Evolutionary conservation across 352 stramenopile species (phyloP).

Genomic region (Globisporangium middletonii): DNA sequence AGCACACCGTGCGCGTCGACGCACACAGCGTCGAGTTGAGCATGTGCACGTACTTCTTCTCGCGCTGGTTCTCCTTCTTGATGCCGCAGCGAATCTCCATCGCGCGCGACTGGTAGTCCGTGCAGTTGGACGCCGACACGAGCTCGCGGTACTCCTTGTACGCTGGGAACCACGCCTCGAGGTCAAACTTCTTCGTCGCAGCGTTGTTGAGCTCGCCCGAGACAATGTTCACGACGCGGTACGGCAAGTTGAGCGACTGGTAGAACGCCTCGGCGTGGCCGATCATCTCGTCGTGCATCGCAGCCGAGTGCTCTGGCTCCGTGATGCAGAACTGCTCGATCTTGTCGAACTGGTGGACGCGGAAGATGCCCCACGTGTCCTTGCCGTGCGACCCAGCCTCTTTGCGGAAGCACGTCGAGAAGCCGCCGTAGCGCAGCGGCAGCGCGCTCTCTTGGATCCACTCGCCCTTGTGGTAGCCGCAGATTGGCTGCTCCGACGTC

Average conservation of each 20-base stretch:
- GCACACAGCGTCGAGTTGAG: slow-evolving; percentile 99
- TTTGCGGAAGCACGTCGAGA: slow-evolving; percentile 99
- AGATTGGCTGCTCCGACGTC: slow-evolving; percentile 99
- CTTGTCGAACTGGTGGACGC: slow-evolving; percentile 99
- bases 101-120: slow-evolving; percentile 95
- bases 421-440: slow-evolving; percentile 89
- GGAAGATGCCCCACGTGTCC: slow-evolving; percentile 99
- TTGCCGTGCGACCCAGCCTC: slow-evolving; percentile 97
- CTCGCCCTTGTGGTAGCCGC: slow-evolving; percentile 96
- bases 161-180: slow-evolving; percentile 99
- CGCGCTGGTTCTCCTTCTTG: slow-evolving; percentile 93
- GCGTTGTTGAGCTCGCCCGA: slow-evolving; percentile 98
- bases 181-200: slow-evolving; percentile 99
- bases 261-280: slow-evolving; percentile 97
- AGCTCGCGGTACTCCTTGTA: slow-evolving; percentile 98
- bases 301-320: slow-evolving; percentile 89
- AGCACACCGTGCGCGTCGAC: slow-evolving; percentile 98
- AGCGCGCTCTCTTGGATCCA: slow-evolving; percentile 84
- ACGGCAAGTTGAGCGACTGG: slow-evolving; percentile 96
- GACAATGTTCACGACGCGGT: slow-evolving; percentile 99
- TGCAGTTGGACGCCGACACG: slow-evolving; percentile 99
- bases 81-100: slow-evolving; percentile 97
- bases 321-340: slow-evolving; percentile 99
- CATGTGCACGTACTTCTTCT: slow-evolving; percentile 99
- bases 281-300: slow-evolving; percentile 93